Evolutionary conservation across 1,284 basidiomycete species (phyloP).

Genomic region (Somion occarium): DNA sequence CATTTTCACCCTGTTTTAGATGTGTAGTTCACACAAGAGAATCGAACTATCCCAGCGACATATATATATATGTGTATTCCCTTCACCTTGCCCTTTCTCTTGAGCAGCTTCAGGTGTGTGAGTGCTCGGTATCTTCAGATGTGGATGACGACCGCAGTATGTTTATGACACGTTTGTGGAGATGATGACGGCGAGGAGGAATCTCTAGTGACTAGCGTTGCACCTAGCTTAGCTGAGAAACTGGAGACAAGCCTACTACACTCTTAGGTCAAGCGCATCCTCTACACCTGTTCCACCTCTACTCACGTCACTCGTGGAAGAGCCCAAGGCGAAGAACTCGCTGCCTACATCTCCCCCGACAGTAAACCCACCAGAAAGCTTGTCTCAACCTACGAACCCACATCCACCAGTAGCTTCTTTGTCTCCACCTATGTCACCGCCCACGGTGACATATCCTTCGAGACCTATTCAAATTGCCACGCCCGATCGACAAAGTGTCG

Average conservation of each 20-base stretch:
- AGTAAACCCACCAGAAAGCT: not conserved
- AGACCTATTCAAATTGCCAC: slow-evolving; percentile 51
- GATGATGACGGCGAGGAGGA: slow-evolving; percentile 27
- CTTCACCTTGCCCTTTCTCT: too few relatives aligned
- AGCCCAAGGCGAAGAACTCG: too few relatives aligned
- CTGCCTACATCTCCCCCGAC: too few relatives aligned
- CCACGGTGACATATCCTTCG: slow-evolving; percentile 17
- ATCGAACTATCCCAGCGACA: too few relatives aligned
- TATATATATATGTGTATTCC: too few relatives aligned
- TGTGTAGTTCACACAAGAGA: too few relatives aligned
- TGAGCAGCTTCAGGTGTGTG: too few relatives aligned
- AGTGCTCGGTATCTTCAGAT: slow-evolving; percentile 39
- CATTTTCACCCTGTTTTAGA: too few relatives aligned
- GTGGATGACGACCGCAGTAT: slow-evolving; percentile 42
- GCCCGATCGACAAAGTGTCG: slow-evolving; percentile 52
- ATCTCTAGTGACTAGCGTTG: slow-evolving; percentile 46
- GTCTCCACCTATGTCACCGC: slow-evolving; percentile 15
- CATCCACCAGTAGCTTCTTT: slow-evolving; percentile 9
- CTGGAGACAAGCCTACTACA: slow-evolving; percentile 24
- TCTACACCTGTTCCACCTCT: not conserved
- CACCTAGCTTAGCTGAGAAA: slow-evolving; percentile 44
- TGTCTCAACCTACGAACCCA: slow-evolving; percentile 6
- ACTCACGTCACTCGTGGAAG: slow-evolving; percentile 3
- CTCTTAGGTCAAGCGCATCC: not conserved
- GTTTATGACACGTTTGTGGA: slow-evolving; percentile 34